phyloP scores from a whole-genome alignment of 2,329 filamentous ascomycete genomes.

The Hymenoscyphus fructigenus region DNA sequence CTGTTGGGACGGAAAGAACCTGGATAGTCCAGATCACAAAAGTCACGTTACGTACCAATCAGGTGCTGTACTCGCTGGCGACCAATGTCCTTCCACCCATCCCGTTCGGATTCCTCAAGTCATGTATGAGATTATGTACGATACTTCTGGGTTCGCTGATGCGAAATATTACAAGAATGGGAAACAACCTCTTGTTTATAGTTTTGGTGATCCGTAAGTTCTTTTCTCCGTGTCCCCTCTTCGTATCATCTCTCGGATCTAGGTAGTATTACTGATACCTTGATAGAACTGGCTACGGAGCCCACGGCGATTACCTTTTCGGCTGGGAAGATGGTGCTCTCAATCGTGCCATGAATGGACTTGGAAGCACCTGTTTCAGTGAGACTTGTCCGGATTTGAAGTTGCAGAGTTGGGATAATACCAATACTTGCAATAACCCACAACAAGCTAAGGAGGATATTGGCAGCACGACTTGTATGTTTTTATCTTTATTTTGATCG shows the following conservation, averaged over 20 bases:
- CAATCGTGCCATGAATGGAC: constrained; percentile 6
- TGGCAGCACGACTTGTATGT: constrained; percentile 9
- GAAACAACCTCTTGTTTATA: constrained; percentile 45
- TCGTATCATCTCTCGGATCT: no score
- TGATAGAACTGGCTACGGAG: constrained; percentile 31
- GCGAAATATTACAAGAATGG: constrained; percentile 44
- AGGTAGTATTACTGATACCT: background rate
- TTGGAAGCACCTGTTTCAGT: constrained; percentile 22
- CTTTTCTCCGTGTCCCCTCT: no score
- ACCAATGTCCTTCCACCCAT: constrained; percentile 33
- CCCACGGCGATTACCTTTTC: constrained; percentile 13
- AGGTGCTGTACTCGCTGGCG: constrained; percentile 15
- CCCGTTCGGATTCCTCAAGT: constrained; percentile 48
- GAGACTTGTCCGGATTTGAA: constrained; percentile 5
- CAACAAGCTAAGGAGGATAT: constrained; percentile 3
- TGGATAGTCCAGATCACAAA: constrained; percentile 23
- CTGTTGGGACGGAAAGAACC: constrained; percentile 23
- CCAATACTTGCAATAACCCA: constrained; percentile 5
- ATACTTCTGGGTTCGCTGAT: constrained; percentile 43
- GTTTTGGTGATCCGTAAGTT: constrained; percentile 42
- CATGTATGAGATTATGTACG: constrained; percentile 32
- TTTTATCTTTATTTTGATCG: background rate
- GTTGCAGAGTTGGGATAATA: constrained; percentile 10
- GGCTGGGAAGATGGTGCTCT: constrained; percentile 12
- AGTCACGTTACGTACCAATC: constrained; percentile 27